Conservation (phyloP, 169 alveolate species). For the Cryptosporidium tyzzeri region DNA sequence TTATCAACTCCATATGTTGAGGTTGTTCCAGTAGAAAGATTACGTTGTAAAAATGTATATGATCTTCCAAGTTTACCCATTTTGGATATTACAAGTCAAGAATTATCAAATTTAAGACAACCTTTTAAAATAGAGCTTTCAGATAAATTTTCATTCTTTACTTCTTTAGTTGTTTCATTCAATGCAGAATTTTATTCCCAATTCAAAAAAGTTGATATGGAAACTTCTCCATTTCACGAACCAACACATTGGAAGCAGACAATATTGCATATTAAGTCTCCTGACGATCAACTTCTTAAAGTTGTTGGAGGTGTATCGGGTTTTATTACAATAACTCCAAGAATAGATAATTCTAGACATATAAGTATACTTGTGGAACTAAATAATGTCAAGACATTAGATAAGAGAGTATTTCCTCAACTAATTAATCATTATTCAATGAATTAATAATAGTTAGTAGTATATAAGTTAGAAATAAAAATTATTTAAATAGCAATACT, state of each 20-base stretch:
- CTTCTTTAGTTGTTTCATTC: conserved; percentile 63
- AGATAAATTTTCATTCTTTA: conserved; percentile 27
- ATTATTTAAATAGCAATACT: neutral
- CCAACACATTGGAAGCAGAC: conserved; percentile 86
- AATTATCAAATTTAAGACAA: conserved; percentile 44
- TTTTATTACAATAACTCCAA: conserved; percentile 59
- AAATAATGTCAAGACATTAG: conserved; percentile 18
- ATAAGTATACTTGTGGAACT: conserved; percentile 49
- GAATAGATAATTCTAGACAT: conserved; percentile 55
- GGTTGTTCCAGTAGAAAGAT: conserved; percentile 37
- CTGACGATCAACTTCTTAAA: conserved; percentile 18
- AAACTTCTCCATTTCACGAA: conserved; percentile 81
- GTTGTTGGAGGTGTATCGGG: conserved; percentile 34
- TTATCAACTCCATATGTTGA: conserved; percentile 80
- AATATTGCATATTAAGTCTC: conserved; percentile 79
- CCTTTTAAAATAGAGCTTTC: conserved; percentile 41
- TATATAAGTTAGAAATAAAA: neutral
- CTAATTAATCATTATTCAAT: conserved; percentile 35
- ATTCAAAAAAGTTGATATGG: conserved; percentile 42
- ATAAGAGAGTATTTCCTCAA: conserved; percentile 14
- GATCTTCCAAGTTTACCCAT: conserved; percentile 8
- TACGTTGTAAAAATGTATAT: conserved; percentile 35
- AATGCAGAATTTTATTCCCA: conserved; percentile 15
- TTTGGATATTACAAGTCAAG: conserved; percentile 45
- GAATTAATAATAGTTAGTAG: conserved; percentile 4